Conservation (phyloP, 2,329 filamentous ascomycete species). For the Microascus cirrosus region DNA sequence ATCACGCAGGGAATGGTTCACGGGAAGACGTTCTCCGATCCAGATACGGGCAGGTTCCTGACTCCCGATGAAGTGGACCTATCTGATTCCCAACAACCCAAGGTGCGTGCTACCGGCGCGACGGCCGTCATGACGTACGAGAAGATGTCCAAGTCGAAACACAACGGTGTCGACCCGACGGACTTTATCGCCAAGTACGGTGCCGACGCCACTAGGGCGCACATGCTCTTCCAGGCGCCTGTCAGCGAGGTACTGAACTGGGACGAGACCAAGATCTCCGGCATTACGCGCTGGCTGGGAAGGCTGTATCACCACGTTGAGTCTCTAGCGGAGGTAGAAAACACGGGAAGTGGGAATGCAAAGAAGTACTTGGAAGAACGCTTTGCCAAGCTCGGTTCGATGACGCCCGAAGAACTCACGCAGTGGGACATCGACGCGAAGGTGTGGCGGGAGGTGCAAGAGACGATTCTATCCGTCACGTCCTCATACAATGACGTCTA, state of each 20-base stretch:
- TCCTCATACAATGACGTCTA: conserved; percentile 60
- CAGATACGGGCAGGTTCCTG: conserved; percentile 63
- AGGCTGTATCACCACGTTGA: conserved; percentile 50
- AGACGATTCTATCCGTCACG: conserved; percentile 55
- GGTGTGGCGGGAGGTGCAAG: conserved; percentile 57
- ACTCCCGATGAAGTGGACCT: conserved; percentile 65
- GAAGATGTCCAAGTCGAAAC: conserved; percentile 93
- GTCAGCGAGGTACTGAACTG: conserved; percentile 77
- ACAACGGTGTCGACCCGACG: conserved; percentile 80
- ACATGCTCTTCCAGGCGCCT: conserved; percentile 82
- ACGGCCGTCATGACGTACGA: conserved; percentile 58
- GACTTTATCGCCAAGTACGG: conserved; percentile 63
- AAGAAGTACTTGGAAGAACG: conserved; percentile 18
- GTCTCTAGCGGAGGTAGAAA: conserved; percentile 14
- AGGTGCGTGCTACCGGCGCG: conserved; percentile 49
- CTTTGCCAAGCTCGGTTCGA: conserved; percentile 16
- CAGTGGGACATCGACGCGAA: conserved; percentile 34
- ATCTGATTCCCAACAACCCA: conserved; percentile 40
- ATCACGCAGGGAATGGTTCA: conserved; percentile 92
- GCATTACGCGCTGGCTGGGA: conserved; percentile 70
- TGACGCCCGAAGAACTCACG: conserved; percentile 18
- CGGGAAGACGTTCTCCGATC: conserved; percentile 70
- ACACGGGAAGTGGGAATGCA: conserved; percentile 11
- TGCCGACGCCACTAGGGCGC: conserved; percentile 72
- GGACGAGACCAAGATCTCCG: conserved; percentile 74